These are phyloP conservation scores for Pseudogymnoascus sp. DNA, from an alignment of 2,329 filamentous ascomycete species.

Conservation along the genomic window DNA sequence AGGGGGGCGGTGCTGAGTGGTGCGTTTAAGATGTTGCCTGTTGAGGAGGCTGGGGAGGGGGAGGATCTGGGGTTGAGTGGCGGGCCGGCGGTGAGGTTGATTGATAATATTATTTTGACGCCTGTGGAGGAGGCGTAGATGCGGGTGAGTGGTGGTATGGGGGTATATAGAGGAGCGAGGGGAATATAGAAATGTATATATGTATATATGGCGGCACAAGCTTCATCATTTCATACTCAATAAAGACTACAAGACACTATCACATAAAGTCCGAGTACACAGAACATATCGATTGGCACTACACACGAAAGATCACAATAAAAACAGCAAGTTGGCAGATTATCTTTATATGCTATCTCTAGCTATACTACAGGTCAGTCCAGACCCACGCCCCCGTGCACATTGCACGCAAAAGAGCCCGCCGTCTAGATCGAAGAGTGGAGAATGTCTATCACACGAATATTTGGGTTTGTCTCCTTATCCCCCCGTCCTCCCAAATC, in stretches of 20 bases:
- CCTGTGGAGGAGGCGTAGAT: constrained; percentile 25
- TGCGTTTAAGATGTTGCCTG: constrained; percentile 79
- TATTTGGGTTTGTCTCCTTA: constrained; percentile 2
- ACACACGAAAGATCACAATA: neutral
- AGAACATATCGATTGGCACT: no score
- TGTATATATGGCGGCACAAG: neutral
- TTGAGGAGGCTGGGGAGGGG: constrained; percentile 59
- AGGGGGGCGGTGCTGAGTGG: constrained; percentile 81
- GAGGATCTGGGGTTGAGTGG: constrained; percentile 70
- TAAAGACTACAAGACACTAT: neutral
- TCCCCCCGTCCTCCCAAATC: no score
- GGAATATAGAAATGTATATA: neutral
- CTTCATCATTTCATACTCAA: neutral
- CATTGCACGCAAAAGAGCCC: neutral
- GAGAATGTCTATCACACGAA: constrained; percentile 21
- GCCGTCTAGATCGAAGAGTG: constrained; percentile 16
- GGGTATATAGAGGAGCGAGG: neutral
- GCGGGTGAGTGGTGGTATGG: no score
- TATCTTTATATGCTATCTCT: neutral
- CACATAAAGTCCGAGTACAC: neutral
- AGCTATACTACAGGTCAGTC: neutral
- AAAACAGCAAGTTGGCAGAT: neutral
- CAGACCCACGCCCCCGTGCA: neutral
- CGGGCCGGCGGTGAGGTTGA: constrained; percentile 72
- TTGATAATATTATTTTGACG: constrained; percentile 81